Percentiles rank a stretch among this genome's conserved stretches.
Evolutionary conservation across 176 grass and related monocot genomes (phyloP).

Genomic region (Themeda triandra): DNA sequence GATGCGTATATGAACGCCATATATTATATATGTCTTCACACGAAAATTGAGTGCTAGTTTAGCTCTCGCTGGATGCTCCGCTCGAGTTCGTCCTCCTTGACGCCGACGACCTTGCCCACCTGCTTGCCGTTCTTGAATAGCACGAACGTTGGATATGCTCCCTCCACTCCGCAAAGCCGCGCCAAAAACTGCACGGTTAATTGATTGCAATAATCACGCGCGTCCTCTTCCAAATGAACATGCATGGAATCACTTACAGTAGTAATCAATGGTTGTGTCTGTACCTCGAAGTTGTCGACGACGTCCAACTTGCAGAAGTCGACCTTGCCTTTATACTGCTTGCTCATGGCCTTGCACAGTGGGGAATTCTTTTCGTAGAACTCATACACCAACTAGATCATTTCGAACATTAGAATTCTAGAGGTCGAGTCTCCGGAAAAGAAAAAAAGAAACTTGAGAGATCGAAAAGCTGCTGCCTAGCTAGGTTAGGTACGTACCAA

Average conservation of each 20-base stretch:
- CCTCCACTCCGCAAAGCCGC: constrained; percentile 13
- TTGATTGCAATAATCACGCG: background rate
- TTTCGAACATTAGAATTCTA: background rate
- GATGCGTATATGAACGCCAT: no score
- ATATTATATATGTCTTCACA: no score
- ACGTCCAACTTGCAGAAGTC: constrained; percentile 4
- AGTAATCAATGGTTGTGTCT: background rate
- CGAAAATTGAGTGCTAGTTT: no score
- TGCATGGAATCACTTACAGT: no score
- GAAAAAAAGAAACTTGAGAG: background rate
- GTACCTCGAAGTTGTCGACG: background rate
- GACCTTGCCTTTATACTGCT: background rate
- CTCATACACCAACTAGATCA: background rate
- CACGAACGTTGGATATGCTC: constrained; percentile 13
- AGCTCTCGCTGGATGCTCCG: background rate
- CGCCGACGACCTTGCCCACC: background rate
- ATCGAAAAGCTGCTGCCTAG: background rate
- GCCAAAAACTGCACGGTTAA: constrained; percentile 1
- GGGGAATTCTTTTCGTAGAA: constrained; percentile 7
- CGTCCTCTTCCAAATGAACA: no score
- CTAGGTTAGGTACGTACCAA: background rate
- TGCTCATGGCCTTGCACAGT: background rate
- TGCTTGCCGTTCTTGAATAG: background rate
- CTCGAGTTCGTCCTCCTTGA: constrained; percentile 10
- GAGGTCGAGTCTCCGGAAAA: background rate